These are phyloP conservation scores for Lophium mytilinum DNA, from an alignment of 495 filamentous ascomycete species.

Conservation along the genomic window DNA sequence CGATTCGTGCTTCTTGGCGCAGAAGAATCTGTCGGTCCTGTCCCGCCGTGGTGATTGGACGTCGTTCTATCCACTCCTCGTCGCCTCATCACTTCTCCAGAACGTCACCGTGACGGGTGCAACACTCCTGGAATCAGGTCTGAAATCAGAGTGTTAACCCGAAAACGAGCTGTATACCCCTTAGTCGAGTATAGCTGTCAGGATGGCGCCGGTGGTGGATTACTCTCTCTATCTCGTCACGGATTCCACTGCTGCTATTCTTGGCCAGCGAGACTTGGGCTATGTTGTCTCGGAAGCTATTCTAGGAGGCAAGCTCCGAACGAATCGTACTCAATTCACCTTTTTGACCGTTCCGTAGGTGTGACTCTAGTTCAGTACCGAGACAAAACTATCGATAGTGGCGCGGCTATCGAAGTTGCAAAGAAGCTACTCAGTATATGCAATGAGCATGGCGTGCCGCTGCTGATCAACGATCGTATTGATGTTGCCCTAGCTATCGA, in stretches of 20 bases:
- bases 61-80: too few relatives aligned
- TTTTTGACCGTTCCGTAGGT: constrained; percentile 37
- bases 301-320: constrained; percentile 49
- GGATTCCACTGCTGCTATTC: constrained; percentile 74
- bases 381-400: constrained; percentile 79
- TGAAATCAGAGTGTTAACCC: too few relatives aligned
- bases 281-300: constrained; percentile 69
- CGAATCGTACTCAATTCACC: too few relatives aligned
- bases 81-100: too few relatives aligned
- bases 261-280: constrained; percentile 60
- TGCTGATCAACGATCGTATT: constrained; percentile 93
- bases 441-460: constrained; percentile 57
- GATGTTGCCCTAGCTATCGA: constrained; percentile 81
- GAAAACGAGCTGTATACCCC: too few relatives aligned
- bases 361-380: constrained; percentile 85
- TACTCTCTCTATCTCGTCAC: constrained; percentile 84
- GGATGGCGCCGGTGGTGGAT: constrained; percentile 37
- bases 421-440: constrained; percentile 63
- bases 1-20: too few relatives aligned
- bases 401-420: constrained; percentile 60
- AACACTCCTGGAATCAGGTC: too few relatives aligned
- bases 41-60: too few relatives aligned
- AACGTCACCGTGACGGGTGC: too few relatives aligned
- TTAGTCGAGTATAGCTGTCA: background rate
- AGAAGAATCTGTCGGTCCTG: too few relatives aligned